These are phyloP conservation scores for Eucalyptus cladocalyx DNA, from an alignment of 345 rosid genomes.

Conservation along the genomic window DNA sequence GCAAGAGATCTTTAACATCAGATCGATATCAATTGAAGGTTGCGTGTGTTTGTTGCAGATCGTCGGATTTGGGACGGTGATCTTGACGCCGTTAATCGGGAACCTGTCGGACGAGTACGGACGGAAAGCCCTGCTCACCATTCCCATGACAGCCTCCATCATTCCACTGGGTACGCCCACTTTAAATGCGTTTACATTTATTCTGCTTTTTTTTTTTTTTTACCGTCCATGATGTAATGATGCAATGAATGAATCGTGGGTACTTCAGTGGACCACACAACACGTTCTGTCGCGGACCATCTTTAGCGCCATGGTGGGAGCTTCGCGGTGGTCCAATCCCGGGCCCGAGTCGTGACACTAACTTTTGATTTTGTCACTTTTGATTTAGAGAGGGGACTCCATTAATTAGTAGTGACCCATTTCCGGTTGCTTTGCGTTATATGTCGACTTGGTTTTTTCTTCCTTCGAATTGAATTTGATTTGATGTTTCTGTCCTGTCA, in stretches of 20 bases:
- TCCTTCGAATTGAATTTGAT: neutral
- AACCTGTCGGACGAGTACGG: slow-evolving; percentile 54
- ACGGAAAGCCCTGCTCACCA: slow-evolving; percentile 47
- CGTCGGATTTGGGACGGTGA: slow-evolving; percentile 39
- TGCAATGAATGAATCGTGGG: neutral
- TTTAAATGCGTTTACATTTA: neutral
- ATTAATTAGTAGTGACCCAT: neutral
- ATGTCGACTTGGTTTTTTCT: neutral
- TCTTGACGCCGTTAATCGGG: slow-evolving; percentile 52
- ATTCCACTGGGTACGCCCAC: slow-evolving; percentile 29
- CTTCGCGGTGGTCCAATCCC: neutral
- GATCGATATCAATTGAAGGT: no score
- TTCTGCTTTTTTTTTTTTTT: neutral
- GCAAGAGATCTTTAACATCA: neutral
- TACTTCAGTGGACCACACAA: neutral
- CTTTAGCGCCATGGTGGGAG: neutral
- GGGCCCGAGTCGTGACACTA: neutral
- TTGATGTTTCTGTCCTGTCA: neutral
- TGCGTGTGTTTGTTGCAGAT: slow-evolving; percentile 15
- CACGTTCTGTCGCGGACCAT: neutral
- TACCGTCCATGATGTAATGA: neutral
- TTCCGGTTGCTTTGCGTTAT: neutral
- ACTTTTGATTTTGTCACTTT: neutral
- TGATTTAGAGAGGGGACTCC: neutral
- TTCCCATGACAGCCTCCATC: slow-evolving; percentile 41